A percentile compares a stretch with the other conserved stretches of the same genome.
phyloP scores from a whole-genome alignment of 345 rosid species.

The Psidium guajava region DNA sequence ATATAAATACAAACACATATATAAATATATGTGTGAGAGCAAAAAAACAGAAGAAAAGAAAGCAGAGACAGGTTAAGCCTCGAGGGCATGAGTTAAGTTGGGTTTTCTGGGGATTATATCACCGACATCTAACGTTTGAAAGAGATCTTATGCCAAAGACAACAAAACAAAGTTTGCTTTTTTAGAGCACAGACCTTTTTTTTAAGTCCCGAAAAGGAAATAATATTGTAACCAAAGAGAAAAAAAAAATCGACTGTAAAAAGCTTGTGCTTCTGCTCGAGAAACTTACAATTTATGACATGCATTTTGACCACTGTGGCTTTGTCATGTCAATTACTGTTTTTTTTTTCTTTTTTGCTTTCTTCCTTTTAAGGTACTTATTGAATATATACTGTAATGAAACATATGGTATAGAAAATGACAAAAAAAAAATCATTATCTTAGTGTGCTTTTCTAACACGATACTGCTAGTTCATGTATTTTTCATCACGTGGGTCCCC shows the following conservation, averaged over 20 bases:
- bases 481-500: background rate
- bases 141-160: background rate
- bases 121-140: background rate
- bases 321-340: background rate
- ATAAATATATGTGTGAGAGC: too few species aligned
- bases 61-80: background rate
- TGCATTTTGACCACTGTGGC: background rate
- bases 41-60: too few species aligned
- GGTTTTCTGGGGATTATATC: background rate
- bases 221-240: background rate
- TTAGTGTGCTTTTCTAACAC: background rate
- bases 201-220: background rate
- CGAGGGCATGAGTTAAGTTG: background rate
- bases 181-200: background rate
- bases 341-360: too few species aligned
- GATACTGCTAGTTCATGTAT: too few species aligned
- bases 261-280: background rate
- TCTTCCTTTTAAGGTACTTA: too few species aligned
- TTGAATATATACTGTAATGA: too few species aligned
- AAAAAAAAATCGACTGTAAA: background rate
- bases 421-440: background rate
- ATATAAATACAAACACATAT: too few species aligned
- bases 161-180: background rate
- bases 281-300: background rate
- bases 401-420: background rate